Conservation (phyloP, 2,329 filamentous ascomycete species). For the Colletotrichum neosansevieriae region DNA sequence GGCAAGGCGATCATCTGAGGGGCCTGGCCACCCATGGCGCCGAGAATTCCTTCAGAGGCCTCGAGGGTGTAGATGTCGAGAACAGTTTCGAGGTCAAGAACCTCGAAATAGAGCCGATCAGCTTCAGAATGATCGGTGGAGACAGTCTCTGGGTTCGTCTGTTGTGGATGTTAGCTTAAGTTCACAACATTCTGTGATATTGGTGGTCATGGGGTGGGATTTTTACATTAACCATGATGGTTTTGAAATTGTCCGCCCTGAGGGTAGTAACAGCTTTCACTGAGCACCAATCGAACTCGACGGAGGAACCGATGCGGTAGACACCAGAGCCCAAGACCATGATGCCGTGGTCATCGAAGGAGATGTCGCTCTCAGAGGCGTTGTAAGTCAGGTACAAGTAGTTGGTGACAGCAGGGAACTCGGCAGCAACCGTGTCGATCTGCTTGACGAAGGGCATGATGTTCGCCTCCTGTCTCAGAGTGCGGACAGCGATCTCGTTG, state of each 20-base stretch:
- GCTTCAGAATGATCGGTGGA: conserved; percentile 88
- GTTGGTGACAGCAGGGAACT: conserved; percentile 95
- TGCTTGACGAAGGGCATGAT: conserved; percentile 95
- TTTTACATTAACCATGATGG: conserved; percentile 90
- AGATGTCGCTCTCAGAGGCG: conserved; percentile 84
- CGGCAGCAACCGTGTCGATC: conserved; percentile 97
- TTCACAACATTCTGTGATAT: background rate
- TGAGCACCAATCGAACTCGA: conserved; percentile 99
- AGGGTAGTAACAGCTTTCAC: conserved; percentile 78
- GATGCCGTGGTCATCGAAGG: conserved; percentile 88
- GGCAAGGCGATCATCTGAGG: conserved; percentile 98
- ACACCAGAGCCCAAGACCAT: conserved; percentile 98
- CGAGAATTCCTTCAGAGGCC: conserved; percentile 83
- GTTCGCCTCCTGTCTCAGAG: conserved; percentile 84
- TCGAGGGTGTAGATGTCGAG: conserved; percentile 95
- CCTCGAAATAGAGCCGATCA: conserved; percentile 95
- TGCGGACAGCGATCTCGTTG: conserved; percentile 90
- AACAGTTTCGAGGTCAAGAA: conserved; percentile 89
- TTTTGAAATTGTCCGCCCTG: conserved; percentile 66
- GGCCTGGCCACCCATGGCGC: conserved; percentile 97
- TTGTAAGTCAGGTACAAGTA: conserved; percentile 98
- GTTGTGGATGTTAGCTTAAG: background rate
- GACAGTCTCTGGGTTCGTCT: conserved; percentile 89
- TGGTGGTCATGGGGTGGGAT: background rate
- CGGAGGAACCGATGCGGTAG: conserved; percentile 96